A percentile compares a stretch with the other conserved stretches of the same genome.
These are phyloP conservation scores for Tribonema minus DNA, from an alignment of 108 stramenopile species.

Conservation along the genomic window DNA sequence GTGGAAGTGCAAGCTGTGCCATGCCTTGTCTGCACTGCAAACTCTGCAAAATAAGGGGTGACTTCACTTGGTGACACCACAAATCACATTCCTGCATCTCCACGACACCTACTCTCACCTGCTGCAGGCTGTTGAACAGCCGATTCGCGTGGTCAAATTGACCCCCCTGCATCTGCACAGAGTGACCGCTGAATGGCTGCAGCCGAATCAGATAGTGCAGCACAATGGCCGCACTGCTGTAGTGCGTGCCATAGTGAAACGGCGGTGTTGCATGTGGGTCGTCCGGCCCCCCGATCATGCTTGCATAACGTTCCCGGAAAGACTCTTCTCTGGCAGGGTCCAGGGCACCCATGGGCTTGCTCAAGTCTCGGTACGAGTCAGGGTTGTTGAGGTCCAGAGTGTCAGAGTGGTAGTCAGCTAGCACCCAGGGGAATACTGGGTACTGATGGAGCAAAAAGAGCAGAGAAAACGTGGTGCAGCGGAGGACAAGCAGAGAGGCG, in stretches of 20 bases:
- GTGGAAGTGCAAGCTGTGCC: no score
- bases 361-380: constrained; percentile 74
- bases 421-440: constrained; percentile 94
- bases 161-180: constrained; percentile 82
- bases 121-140: constrained; percentile 81
- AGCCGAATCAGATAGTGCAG: constrained; percentile 76
- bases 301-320: constrained; percentile 44
- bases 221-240: constrained; percentile 84
- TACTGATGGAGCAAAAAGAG: constrained; percentile 75
- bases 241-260: constrained; percentile 85
- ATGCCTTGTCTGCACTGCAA: no score
- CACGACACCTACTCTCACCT: no score
- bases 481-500: no score
- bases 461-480: no score
- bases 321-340: constrained; percentile 4
- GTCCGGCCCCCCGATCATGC: not conserved
- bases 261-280: constrained; percentile 31
- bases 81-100: no score
- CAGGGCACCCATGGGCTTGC: constrained; percentile 87
- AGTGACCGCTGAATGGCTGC: constrained; percentile 84
- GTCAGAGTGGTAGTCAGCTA: constrained; percentile 75
- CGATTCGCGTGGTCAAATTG: constrained; percentile 90
- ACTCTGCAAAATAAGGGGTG: no score
- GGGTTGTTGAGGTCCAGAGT: constrained; percentile 72
- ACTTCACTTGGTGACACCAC: no score